These are phyloP conservation scores for Evernia prunastri DNA, from an alignment of 495 filamentous ascomycete genomes.

Conservation along the genomic window DNA sequence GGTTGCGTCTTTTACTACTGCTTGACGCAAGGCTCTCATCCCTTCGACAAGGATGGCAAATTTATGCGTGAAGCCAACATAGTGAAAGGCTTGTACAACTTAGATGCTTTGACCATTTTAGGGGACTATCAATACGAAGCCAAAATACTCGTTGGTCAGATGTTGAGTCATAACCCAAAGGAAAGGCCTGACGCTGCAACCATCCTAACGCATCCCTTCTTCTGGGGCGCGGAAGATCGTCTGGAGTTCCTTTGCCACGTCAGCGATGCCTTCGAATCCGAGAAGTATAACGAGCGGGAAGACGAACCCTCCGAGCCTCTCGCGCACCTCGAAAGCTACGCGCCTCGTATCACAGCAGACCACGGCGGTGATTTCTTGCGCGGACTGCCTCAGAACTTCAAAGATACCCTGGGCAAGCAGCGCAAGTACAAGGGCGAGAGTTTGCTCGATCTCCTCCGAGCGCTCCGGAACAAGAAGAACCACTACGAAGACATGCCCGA, in stretches of 20 bases:
- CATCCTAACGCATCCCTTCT: conserved; percentile 90
- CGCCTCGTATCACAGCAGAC: conserved; percentile 47
- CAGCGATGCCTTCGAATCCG: conserved; percentile 86
- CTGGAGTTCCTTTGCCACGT: conserved; percentile 88
- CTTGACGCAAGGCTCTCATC: conserved; percentile 82
- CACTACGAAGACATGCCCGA: conserved; percentile 90
- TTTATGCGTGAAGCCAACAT: conserved; percentile 97
- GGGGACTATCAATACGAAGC: conserved; percentile 83
- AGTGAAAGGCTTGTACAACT: conserved; percentile 72
- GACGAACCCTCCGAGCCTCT: conserved; percentile 69
- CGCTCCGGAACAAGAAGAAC: conserved; percentile 89
- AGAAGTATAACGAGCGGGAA: conserved; percentile 51
- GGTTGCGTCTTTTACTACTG: conserved; percentile 97
- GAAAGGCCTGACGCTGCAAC: conserved; percentile 59
- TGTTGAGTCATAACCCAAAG: conserved; percentile 70
- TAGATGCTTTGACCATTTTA: conserved; percentile 61
- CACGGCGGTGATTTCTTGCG: conserved; percentile 66
- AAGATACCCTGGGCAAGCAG: conserved; percentile 85
- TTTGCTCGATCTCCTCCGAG: conserved; percentile 81
- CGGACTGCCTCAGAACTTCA: conserved; percentile 67
- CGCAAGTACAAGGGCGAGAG: conserved; percentile 82
- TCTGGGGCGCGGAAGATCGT: conserved; percentile 83
- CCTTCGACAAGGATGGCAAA: conserved; percentile 85
- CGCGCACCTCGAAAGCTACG: conserved; percentile 53
- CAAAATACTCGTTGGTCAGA: conserved; percentile 72